Conservation (phyloP, 257 asterid genomes). For the Datura wrightii region DNA sequence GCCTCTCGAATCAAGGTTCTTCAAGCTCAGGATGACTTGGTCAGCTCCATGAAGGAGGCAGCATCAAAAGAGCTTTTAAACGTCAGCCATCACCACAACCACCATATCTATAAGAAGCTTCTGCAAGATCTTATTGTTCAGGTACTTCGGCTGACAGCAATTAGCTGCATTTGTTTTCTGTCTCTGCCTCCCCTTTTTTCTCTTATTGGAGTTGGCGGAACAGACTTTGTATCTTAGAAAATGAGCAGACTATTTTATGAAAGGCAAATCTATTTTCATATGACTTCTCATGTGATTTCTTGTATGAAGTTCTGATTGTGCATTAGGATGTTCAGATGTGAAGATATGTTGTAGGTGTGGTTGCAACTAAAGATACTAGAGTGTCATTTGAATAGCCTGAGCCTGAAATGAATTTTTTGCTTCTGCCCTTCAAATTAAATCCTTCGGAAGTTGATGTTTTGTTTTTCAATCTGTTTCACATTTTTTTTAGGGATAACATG, state of each 20-base stretch:
- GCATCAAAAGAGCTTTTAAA: constrained; percentile 64
- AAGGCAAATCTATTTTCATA: constrained; percentile 3
- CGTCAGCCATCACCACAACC: constrained; percentile 55
- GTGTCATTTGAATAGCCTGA: background rate
- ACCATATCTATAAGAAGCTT: constrained; percentile 58
- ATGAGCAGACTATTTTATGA: background rate
- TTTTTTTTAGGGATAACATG: constrained; percentile 4
- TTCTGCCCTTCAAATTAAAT: constrained; percentile 21
- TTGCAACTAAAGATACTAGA: background rate
- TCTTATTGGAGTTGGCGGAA: background rate
- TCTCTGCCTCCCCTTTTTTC: background rate
- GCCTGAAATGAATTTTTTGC: background rate
- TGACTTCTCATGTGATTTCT: constrained; percentile 12
- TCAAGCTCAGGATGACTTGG: constrained; percentile 93
- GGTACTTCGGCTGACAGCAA: constrained; percentile 47
- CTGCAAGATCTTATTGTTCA: constrained; percentile 79
- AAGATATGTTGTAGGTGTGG: background rate
- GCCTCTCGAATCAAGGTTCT: constrained; percentile 88
- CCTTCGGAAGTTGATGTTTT: background rate
- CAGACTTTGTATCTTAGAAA: background rate
- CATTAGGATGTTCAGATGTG: constrained; percentile 19
- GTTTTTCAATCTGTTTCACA: background rate
- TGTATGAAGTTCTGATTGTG: constrained; percentile 11
- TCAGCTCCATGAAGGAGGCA: constrained; percentile 72
- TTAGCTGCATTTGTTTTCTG: background rate